Base-by-base conservation (phyloP, 805 yeast genomes). In the Candida odintsovae region DNA sequence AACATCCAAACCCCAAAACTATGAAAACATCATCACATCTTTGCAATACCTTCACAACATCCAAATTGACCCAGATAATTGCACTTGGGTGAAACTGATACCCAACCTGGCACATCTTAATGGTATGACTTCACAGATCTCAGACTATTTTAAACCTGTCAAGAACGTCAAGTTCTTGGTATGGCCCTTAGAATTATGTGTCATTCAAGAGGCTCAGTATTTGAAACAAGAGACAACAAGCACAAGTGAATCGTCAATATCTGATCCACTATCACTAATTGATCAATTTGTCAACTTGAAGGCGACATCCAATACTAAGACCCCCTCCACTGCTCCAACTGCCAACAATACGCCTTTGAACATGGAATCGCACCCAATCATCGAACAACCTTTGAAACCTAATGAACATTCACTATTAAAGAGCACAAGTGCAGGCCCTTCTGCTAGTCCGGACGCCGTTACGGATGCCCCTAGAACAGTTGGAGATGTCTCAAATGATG, bases 151-250 rank as follows among this genome's bases (percentile, higher is more conserved):
- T 40, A 69, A 67, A 42, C 68, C 73, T 0, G 79, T 78, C 3
- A 71, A 69, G 26, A 77, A 76, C 52, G 70, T 69, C 23, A 81
- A 82, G 55, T 78, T 71, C 46, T 75, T 86, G 2, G 63, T 79
- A 39, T 86, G 95, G 95, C 95, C 95, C 0, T 65, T 83, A 55
- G 77, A 76, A 40, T 65, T 86, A 19, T 83, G 90, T 55, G 69
- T 77, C 47, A 67, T 78, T 5, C 94, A 86, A 57, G 66, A 72
- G 45, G 77, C 55, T 1, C 50, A 50, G 4, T 11, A 12, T n/a
- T 25, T 38, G 7, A 6, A 28, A 7, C 11, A 20, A 9, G 38
- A 42, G 6, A 5, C 25, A 2, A 18, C 21, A 8, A 13, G 25
- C 7, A 28, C 25, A 19, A 11, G 38, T 22, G 10, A 51, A 12